These are phyloP conservation scores for Canavalia gladiata DNA, from an alignment of 306 rosid genomes.

Conservation along the genomic window DNA sequence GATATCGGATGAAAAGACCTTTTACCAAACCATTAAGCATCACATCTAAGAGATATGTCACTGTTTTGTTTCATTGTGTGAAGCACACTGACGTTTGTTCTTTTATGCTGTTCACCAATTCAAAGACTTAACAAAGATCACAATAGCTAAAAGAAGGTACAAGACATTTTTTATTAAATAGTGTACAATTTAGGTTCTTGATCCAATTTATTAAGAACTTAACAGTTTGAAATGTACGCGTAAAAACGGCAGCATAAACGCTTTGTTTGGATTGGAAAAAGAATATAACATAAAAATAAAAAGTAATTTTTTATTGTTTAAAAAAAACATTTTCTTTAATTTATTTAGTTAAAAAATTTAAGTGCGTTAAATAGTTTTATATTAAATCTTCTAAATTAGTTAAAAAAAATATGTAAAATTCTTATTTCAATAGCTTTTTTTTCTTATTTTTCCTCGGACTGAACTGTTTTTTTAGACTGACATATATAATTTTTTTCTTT, in stretches of 20 bases:
- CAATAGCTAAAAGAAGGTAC: neutral
- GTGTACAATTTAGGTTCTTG: neutral
- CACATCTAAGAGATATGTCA: constrained; percentile 10
- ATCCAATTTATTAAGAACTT: neutral
- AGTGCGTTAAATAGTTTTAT: neutral
- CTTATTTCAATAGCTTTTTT: neutral
- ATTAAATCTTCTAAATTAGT: too few species aligned
- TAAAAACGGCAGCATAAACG: neutral
- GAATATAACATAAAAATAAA: too few species aligned
- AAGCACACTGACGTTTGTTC: constrained; percentile 2
- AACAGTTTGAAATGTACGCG: neutral
- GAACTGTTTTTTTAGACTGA: neutral
- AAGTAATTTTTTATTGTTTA: neutral
- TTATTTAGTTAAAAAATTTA: neutral
- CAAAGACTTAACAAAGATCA: neutral
- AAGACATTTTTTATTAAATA: neutral
- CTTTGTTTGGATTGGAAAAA: neutral
- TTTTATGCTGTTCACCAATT: neutral
- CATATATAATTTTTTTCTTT: too few species aligned
- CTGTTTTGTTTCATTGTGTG: constrained; percentile 11
- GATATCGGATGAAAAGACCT: neutral
- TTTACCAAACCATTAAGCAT: neutral
- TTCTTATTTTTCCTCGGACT: neutral
- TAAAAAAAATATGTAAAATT: neutral
- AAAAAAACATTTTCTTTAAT: neutral